A percentile compares a stretch with the other conserved stretches of the same genome.
Evolutionary conservation across 2,329 filamentous ascomycete genomes (phyloP).

Genomic region (Aspergillus candidus): DNA sequence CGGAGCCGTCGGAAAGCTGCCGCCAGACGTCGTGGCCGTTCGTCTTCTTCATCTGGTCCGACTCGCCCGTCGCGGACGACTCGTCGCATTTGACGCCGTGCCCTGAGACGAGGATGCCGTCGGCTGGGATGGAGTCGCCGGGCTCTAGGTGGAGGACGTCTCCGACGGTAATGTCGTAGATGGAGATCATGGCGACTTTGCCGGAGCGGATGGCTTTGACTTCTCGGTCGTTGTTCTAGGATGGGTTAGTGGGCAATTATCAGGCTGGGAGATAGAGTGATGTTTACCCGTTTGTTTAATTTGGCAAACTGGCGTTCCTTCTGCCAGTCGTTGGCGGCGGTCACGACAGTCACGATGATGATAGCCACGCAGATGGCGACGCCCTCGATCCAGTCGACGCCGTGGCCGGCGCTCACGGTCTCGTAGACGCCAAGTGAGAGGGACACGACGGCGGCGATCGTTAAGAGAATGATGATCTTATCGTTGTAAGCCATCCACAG

Average conservation of each 20-base stretch:
- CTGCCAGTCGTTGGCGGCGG: slow-evolving; percentile 61
- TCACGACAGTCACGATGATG: slow-evolving; percentile 57
- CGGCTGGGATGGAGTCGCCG: slow-evolving; percentile 64
- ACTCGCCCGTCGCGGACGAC: slow-evolving; percentile 68
- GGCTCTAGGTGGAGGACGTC: slow-evolving; percentile 64
- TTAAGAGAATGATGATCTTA: slow-evolving; percentile 65
- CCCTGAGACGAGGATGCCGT: slow-evolving; percentile 62
- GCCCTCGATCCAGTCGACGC: slow-evolving; percentile 61
- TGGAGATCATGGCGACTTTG: slow-evolving; percentile 56
- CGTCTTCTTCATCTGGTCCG: slow-evolving; percentile 64
- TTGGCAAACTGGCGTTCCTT: slow-evolving; percentile 61
- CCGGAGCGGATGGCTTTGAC: slow-evolving; percentile 64
- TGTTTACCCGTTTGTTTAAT: slow-evolving; percentile 47
- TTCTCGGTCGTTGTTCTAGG: slow-evolving; percentile 57
- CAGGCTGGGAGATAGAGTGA: neutral
- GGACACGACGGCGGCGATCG: slow-evolving; percentile 62
- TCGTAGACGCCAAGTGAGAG: slow-evolving; percentile 65
- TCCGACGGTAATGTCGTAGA: slow-evolving; percentile 63
- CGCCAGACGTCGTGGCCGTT: slow-evolving; percentile 54
- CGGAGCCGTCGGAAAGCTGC: slow-evolving; percentile 48
- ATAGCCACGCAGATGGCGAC: slow-evolving; percentile 62
- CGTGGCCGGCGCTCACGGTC: slow-evolving; percentile 47
- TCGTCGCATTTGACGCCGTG: slow-evolving; percentile 66
- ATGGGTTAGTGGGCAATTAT: slow-evolving; percentile 11
- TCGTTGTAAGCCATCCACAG: slow-evolving; percentile 69